These are phyloP conservation scores for Pyrus betulifolia DNA, from an alignment of 306 rosid species.

Conservation along the genomic window DNA sequence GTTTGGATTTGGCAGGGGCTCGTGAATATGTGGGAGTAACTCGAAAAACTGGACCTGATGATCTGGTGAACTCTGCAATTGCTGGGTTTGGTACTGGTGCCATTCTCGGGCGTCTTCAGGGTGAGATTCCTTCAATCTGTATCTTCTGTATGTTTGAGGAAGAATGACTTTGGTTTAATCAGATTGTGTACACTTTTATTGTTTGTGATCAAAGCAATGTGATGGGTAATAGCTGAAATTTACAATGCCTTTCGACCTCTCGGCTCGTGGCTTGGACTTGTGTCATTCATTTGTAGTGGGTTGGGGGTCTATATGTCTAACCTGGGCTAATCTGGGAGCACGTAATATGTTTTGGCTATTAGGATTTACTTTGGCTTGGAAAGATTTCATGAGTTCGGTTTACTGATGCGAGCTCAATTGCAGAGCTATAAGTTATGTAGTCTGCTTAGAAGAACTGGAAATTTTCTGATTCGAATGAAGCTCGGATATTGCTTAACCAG, in stretches of 20 bases:
- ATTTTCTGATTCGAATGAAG: not conserved
- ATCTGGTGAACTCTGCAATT: constrained; percentile 57
- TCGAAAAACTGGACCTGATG: constrained; percentile 71
- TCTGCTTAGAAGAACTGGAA: not conserved
- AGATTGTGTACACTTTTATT: not conserved
- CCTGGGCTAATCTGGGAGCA: not conserved
- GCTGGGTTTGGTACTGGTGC: constrained; percentile 91
- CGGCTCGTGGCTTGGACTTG: not conserved
- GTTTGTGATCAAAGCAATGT: not conserved
- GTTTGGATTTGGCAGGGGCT: constrained; percentile 43
- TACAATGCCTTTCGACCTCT: not conserved
- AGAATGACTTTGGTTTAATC: not conserved
- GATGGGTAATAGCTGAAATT: not conserved
- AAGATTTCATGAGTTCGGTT: not conserved
- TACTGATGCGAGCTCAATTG: not conserved
- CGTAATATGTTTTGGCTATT: not conserved
- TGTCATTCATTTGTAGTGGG: not conserved
- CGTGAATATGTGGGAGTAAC: constrained; percentile 61
- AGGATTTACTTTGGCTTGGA: not conserved
- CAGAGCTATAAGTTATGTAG: not conserved
- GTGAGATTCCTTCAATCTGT: constrained; percentile 29
- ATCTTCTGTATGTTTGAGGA: not conserved
- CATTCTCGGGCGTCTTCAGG: constrained; percentile 83
- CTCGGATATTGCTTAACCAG: not conserved
- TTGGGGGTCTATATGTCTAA: not conserved